Base-by-base conservation (phyloP, 2,329 filamentous ascomycete species). In the Talaromyces sp. region DNA sequence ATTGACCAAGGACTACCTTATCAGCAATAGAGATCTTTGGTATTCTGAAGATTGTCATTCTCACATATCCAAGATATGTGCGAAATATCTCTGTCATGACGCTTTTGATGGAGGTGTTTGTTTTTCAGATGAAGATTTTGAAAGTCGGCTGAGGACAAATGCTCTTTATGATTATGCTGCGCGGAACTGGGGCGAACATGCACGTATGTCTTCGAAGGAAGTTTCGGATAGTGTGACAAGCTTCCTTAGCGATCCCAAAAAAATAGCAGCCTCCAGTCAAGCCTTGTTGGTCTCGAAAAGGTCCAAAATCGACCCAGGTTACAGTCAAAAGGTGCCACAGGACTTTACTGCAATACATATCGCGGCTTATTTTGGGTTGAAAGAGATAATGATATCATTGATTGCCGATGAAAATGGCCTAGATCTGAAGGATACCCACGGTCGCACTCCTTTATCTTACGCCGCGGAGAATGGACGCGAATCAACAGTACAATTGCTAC, bases 1-100 rank as follows among this genome's bases (percentile, higher is more conserved):
- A 62, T 73, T 69, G 1, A 62, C 70, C 2, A 69, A 74, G 33
- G 69, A 73, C 58, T 75, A 74, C 58, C 67, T 75, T 33, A 33
- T 58, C 15, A 10, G 60, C 0, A 63, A 66, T 15, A 27, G 25
- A 1, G 64, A 72, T 15, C 0, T 6, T 0, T 59, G 19, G 1
- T 54, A 76, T 44, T 57, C 80, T 75, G 36, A 27, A 17, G 30
- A 66, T 17, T 63, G 60, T 10, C 57, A 67, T 7, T 27, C 32
- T 10, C 19, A 63, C 13, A 68, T 70, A 27, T 57, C 64, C 4
- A 54, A 22, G 11, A 63, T 27, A 6, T 71, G 67, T 52, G 15
- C 66, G 15, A 63, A 64, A 6, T 71, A 71, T 47, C 61, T 72
- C 1, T 68, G 62, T 11, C 67, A 66, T 15, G 42, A 65, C 15